Evolutionary conservation across 257 asterid species (phyloP).

Genomic region (Gentiana dahurica): DNA sequence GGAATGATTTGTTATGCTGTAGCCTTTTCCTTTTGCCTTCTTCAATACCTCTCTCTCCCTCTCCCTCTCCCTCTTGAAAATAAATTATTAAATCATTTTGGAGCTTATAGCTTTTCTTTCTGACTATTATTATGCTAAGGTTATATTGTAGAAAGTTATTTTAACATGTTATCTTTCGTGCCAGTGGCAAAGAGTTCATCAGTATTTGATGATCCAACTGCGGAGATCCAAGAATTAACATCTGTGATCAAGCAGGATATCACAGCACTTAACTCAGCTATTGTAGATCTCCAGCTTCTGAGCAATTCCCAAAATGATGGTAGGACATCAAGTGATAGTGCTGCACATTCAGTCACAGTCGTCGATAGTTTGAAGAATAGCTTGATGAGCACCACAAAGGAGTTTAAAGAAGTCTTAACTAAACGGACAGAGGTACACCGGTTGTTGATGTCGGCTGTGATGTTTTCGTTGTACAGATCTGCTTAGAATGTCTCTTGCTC

Average conservation of each 20-base stretch:
- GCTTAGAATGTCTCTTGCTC: neutral
- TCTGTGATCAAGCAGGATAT: constrained; percentile 92
- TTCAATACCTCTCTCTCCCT: too few species aligned
- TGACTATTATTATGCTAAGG: neutral
- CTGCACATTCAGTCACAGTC: constrained; percentile 80
- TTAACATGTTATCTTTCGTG: constrained; percentile 10
- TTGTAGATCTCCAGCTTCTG: constrained; percentile 77
- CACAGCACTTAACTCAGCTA: constrained; percentile 81
- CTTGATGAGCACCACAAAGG: constrained; percentile 81
- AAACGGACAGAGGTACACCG: constrained; percentile 74
- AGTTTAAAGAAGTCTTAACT: constrained; percentile 92
- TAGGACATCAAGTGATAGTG: constrained; percentile 54
- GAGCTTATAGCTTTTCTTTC: neutral
- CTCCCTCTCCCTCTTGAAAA: neutral
- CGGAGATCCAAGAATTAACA: constrained; percentile 90
- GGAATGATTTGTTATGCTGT: too few species aligned
- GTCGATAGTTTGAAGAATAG: constrained; percentile 92
- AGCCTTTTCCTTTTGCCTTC: too few species aligned
- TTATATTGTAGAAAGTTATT: neutral
- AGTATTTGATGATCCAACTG: constrained; percentile 83
- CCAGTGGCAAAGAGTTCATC: constrained; percentile 94
- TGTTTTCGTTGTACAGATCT: too few species aligned
- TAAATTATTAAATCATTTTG: neutral
- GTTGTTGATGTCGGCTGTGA: neutral
- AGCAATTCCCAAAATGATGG: constrained; percentile 55